Evolutionary conservation across 1,284 basidiomycete genomes (phyloP).

Genomic region (Trametes hirsuta): DNA sequence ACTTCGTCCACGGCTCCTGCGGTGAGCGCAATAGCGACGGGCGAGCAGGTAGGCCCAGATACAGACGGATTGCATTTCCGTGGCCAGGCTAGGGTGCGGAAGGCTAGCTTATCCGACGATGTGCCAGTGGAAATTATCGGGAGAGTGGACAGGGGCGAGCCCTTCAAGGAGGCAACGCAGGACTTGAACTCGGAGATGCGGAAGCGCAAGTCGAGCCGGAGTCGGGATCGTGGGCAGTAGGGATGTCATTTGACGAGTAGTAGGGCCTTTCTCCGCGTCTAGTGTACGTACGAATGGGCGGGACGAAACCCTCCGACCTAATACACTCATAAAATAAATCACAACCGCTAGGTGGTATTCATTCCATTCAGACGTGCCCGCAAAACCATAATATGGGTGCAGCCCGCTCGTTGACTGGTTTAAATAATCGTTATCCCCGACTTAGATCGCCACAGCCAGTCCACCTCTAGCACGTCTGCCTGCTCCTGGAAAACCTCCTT

Average conservation of each 20-base stretch:
- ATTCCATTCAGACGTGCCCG: no score
- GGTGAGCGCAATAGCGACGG: slow-evolving; percentile 7
- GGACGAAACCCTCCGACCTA: no score
- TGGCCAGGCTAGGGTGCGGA: slow-evolving; percentile 49
- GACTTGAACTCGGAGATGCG: slow-evolving; percentile 66
- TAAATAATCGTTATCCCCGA: not conserved
- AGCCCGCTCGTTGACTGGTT: not conserved
- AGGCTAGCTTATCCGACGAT: slow-evolving; percentile 62
- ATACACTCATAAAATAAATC: no score
- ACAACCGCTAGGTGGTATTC: no score
- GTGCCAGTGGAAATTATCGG: slow-evolving; percentile 68
- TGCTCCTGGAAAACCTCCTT: slow-evolving; percentile 10
- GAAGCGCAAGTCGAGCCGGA: slow-evolving; percentile 34
- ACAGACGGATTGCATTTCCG: slow-evolving; percentile 49
- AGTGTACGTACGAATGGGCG: no score
- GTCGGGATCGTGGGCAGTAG: no score
- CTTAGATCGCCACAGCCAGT: slow-evolving; percentile 9
- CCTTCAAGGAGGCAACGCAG: slow-evolving; percentile 57
- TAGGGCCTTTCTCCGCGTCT: no score
- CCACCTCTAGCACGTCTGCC: slow-evolving; percentile 3
- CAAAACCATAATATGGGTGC: no score
- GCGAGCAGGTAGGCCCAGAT: slow-evolving; percentile 29
- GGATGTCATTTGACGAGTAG: no score
- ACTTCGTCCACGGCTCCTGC: not conserved
- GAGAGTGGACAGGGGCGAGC: slow-evolving; percentile 53